Evolutionary conservation across 352 stramenopile species (phyloP).

Genomic region (Phytophthora cryptogea): DNA sequence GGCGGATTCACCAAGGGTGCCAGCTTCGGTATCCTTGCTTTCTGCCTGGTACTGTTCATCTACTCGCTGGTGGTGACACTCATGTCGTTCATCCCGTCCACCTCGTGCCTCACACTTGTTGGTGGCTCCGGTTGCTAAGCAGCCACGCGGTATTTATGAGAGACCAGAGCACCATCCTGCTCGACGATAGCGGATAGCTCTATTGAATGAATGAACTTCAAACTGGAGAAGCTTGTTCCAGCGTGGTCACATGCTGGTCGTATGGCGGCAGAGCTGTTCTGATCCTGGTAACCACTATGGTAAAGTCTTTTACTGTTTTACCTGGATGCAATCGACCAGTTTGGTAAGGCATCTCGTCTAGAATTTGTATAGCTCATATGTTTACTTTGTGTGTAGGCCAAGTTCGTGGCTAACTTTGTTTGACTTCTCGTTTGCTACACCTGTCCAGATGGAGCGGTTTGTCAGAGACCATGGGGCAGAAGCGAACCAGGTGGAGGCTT

Average conservation of each 20-base stretch:
- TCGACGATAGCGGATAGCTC: conserved; percentile 3
- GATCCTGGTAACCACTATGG: conserved; percentile 7
- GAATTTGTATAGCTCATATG: conserved; percentile 4
- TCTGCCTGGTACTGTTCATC: conserved; percentile 40
- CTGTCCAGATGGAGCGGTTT: conserved; percentile 6
- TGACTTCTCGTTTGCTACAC: conserved; percentile 4
- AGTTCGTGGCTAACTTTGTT: conserved; percentile 6
- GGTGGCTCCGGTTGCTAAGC: conserved; percentile 39
- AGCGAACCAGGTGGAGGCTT: not conserved
- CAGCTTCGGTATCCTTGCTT: conserved; percentile 32
- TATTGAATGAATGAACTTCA: conserved; percentile 7
- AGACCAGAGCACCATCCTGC: not conserved
- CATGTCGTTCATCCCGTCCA: conserved; percentile 43
- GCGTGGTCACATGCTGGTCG: conserved; percentile 12
- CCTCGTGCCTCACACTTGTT: conserved; percentile 40
- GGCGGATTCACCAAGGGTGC: conserved; percentile 61
- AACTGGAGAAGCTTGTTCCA: conserved; percentile 6
- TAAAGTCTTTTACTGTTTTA: not conserved
- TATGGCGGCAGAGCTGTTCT: conserved; percentile 2
- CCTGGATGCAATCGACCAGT: not conserved
- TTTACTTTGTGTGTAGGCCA: conserved; percentile 1
- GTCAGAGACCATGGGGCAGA: conserved; percentile 15
- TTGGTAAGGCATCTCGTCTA: not conserved
- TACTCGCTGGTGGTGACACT: conserved; percentile 44
- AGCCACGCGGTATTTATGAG: conserved; percentile 34